A percentile compares a stretch with the other conserved stretches of the same genome.
These are phyloP conservation scores for Cryphonectria carpinicola DNA, from an alignment of 2,329 filamentous ascomycete genomes.

Conservation along the genomic window DNA sequence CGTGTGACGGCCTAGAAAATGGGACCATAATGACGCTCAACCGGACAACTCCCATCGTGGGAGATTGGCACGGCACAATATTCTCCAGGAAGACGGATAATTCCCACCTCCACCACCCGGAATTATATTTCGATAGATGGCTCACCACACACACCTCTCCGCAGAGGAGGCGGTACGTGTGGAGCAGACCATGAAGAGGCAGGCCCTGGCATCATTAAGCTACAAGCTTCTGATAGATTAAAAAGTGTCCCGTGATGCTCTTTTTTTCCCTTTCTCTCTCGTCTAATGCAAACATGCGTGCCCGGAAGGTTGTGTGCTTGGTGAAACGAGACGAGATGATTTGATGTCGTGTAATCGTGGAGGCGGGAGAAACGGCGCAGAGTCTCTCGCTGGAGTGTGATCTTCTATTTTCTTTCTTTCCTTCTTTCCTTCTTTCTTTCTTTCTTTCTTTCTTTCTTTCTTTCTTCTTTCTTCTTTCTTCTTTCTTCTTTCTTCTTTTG, in stretches of 20 bases:
- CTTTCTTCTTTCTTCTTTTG: neutral
- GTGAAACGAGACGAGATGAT: neutral
- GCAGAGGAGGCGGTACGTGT: neutral
- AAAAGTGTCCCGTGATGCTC: neutral
- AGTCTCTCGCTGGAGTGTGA: neutral
- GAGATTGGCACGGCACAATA: neutral
- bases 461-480: too few species aligned
- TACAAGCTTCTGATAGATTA: neutral
- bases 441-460: neutral
- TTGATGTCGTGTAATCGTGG: neutral
- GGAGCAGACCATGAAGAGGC: neutral
- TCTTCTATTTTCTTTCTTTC: neutral
- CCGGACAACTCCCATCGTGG: neutral
- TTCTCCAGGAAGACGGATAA: neutral
- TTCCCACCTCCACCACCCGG: too few species aligned
- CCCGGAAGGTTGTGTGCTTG: neutral
- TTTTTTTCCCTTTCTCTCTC: neutral
- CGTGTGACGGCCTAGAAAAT: neutral
- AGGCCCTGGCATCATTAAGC: neutral
- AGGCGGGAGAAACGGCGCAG: neutral
- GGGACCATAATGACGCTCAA: neutral
- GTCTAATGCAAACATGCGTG: slow-evolving; percentile 1
- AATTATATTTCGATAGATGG: too few species aligned
- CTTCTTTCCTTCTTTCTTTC: too few species aligned
- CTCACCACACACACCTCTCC: too few species aligned